Conservation (phyloP, 2,329 filamentous ascomycete species). For the Teratosphaeria pseudoeucalypti region DNA sequence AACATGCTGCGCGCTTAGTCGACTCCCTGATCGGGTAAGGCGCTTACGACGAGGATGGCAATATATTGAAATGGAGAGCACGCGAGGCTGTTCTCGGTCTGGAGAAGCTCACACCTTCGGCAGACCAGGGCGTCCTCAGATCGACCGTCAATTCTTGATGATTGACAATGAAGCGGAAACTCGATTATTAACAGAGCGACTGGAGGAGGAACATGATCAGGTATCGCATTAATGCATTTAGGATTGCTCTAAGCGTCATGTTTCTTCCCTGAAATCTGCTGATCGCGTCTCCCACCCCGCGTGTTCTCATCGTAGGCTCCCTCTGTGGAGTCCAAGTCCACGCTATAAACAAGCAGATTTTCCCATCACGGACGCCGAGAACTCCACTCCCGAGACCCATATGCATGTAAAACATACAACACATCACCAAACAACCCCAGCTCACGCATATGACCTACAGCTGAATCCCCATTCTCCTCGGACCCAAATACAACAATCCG, state of each 20-base stretch:
- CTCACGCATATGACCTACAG: constrained; percentile 1
- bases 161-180: too few species aligned
- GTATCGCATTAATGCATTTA: background rate
- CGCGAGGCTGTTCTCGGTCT: background rate
- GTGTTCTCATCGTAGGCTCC: background rate
- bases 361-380: background rate
- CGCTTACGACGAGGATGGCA: background rate
- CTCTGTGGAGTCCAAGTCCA: background rate
- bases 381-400: background rate
- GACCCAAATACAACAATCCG: constrained; percentile 37
- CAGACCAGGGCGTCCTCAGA: background rate
- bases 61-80: background rate
- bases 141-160: too few species aligned
- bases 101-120: background rate
- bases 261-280: background rate
- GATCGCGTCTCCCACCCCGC: background rate
- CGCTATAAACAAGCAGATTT: background rate
- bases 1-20: background rate
- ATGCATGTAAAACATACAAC: background rate
- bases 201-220: background rate
- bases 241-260: background rate
- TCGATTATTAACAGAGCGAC: background rate
- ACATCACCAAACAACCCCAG: background rate
- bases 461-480: constrained; percentile 24
- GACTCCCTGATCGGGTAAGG: background rate